phyloP scores from a whole-genome alignment of 2,329 filamentous ascomycete genomes.

The Phaeomoniella chlamydospora region DNA sequence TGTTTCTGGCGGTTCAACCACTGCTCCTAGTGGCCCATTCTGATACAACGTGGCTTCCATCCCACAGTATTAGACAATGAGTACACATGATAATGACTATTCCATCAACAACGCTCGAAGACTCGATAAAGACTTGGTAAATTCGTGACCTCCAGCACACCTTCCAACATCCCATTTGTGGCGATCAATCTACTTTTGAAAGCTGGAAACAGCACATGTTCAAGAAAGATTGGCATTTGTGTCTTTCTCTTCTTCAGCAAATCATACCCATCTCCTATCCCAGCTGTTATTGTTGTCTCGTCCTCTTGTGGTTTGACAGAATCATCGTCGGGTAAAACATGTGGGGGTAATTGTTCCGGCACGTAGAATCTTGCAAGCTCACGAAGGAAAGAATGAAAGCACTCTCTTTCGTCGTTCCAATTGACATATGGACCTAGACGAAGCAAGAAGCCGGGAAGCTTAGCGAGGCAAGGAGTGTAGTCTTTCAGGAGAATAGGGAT shows the following conservation, averaged over 20 bases:
- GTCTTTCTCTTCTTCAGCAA: conserved; percentile 38
- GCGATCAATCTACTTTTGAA: conserved; percentile 72
- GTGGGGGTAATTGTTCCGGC: conserved; percentile 62
- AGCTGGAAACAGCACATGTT: conserved; percentile 80
- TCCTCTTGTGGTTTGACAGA: conserved; percentile 23
- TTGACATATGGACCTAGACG: conserved; percentile 76
- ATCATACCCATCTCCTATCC: too few species aligned
- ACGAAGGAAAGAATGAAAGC: conserved; percentile 70
- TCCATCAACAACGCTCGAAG: conserved; percentile 87
- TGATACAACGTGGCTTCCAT: too few species aligned
- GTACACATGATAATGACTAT: too few species aligned
- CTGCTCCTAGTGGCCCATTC: too few species aligned
- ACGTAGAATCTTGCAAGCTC: conserved; percentile 86
- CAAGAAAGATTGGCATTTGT: conserved; percentile 61
- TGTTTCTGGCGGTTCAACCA: too few species aligned
- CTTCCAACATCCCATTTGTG: conserved; percentile 61
- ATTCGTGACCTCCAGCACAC: conserved; percentile 76
- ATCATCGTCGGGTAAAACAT: conserved; percentile 26
- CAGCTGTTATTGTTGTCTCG: conserved; percentile 3
- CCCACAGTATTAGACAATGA: too few species aligned
- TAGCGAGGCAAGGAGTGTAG: conserved; percentile 72
- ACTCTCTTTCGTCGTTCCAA: conserved; percentile 72
- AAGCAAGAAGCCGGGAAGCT: conserved; percentile 78
- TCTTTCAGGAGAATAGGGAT: conserved; percentile 80
- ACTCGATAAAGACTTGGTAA: conserved; percentile 85